These are phyloP conservation scores for Firmiana major DNA, from an alignment of 345 rosid genomes.

Conservation along the genomic window DNA sequence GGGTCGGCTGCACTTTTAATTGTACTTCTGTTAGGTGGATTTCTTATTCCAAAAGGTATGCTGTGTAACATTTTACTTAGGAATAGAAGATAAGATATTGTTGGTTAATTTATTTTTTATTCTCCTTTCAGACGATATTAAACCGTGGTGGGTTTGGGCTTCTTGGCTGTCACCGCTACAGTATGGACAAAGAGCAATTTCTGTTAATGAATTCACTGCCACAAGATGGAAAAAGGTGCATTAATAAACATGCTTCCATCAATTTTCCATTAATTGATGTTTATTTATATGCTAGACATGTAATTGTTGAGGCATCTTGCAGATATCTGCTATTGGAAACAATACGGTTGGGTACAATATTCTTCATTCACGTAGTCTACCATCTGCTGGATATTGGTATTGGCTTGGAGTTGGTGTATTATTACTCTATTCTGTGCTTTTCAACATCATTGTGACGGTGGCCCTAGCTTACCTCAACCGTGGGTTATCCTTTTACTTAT, in stretches of 20 bases:
- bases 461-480: constrained; percentile 79
- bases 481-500: constrained; percentile 33
- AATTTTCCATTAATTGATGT: background rate
- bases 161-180: constrained; percentile 86
- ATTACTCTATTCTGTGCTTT: constrained; percentile 51
- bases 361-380: constrained; percentile 50
- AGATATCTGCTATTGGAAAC: constrained; percentile 56
- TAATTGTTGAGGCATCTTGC: constrained; percentile 23
- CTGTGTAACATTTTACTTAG: background rate
- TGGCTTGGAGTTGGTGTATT: constrained; percentile 77
- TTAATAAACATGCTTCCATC: background rate
- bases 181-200: constrained; percentile 73
- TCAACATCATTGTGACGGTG: constrained; percentile 63
- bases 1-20: constrained; percentile 64
- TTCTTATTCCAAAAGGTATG: constrained; percentile 77
- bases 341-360: constrained; percentile 58
- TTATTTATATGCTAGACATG: background rate
- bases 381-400: constrained; percentile 57
- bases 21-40: constrained; percentile 82
- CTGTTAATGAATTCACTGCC: constrained; percentile 81
- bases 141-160: constrained; percentile 95
- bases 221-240: constrained; percentile 71
- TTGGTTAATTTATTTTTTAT: background rate
- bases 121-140: constrained; percentile 49
- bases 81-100: background rate